Base-by-base conservation (phyloP, 1,284 basidiomycete species). In the Malassezia globosa region DNA sequence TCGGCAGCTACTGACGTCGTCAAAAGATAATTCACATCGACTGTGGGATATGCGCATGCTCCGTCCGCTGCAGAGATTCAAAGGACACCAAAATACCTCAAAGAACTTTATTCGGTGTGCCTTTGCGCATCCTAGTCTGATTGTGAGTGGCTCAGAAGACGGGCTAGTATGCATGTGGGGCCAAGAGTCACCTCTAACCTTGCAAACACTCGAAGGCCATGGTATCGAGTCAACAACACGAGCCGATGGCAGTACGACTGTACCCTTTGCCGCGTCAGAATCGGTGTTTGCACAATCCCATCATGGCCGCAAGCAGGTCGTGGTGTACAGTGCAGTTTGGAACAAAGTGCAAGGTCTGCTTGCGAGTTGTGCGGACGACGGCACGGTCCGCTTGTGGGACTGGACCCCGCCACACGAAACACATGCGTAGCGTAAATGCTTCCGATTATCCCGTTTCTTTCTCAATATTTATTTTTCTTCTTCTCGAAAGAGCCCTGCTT, bases 11-110 rank as follows among this genome's bases (percentile, higher is more conserved):
- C 60, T 77, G 25, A 75, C 74, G 5, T 73, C 71, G 14, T 73
- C 72, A 46, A 76, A 76, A 59, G 75, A 76, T 58, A 76, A 76
- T 56, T 75, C 75, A 29, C 60, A 60, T 19, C 51, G 64, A 7
- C 37, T 75, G 61, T 60, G 60, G 73, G 66, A 68, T 35, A 52
- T 62, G 22, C 39, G 58, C 27, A 62, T 62, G 54, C 54, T 72
- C 4, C 45, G 55, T 1, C 74, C 72, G 22, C 54, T 76, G 4
- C 73, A 73, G 43, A 60, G 75, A 3, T 77, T 76, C 61, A 76
- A 73, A 22, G 74, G 75, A 0, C 74, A 76, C 50, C 75, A 75
- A 55, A 77, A 77, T 55, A 76, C 76, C 8, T 73, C 73, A 19
- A 75, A 76, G 55, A 76, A 76, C 64, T 73, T 76, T 33, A 73